Evolutionary conservation across 2,329 filamentous ascomycete species (phyloP), one percentile per base, ranked within the genome.

Genomic region (Blumeriella jaapii): DNA sequence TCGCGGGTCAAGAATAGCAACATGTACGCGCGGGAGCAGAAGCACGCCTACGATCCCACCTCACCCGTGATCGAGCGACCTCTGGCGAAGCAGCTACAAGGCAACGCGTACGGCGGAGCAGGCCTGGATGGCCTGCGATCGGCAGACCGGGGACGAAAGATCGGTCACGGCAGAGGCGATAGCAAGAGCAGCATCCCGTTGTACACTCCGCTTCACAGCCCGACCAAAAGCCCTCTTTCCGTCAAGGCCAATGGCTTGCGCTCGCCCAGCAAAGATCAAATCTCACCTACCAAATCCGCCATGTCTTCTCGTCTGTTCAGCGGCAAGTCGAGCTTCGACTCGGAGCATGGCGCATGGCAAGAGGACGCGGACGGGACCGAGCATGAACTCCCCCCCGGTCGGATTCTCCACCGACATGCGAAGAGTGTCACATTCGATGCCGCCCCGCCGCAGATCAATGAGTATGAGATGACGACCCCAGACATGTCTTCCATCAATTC

Each of bases 381-480:
- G 26, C 64, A 64, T 27, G 61, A 76, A 33, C 62, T 79, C 11
- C 72, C 75, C 22, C 71, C 72, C 5, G 78, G 81, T 35, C 75
- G 74, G 46, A 70, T 68, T 9, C 67, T 86, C 26, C 81, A 85
- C 55, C 81, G 86, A 35, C 83, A 94, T 60, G 78, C 85, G 30
- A 98, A 98, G 67, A 95, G 87, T 52, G 91, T 98, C 39, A 98
- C 89, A 1, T 98, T 98, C 56, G 86, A 96, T 60, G 82, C 80
- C 23, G 86, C 84, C 2, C 89, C 89, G 14, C 91, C 91, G 15
- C 83, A 93, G 55, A 72, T 98, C 52, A 94, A 96, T 55, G 91
- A 98, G 61, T 98, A 96, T 58, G 91, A 96, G 61, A 87, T 95
- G 82, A 82, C 85, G 20, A 98, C 91, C 2, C 91, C 91, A 8